These are phyloP conservation scores for Trifolium pratense DNA, from an alignment of 306 rosid genomes.

Conservation along the genomic window DNA sequence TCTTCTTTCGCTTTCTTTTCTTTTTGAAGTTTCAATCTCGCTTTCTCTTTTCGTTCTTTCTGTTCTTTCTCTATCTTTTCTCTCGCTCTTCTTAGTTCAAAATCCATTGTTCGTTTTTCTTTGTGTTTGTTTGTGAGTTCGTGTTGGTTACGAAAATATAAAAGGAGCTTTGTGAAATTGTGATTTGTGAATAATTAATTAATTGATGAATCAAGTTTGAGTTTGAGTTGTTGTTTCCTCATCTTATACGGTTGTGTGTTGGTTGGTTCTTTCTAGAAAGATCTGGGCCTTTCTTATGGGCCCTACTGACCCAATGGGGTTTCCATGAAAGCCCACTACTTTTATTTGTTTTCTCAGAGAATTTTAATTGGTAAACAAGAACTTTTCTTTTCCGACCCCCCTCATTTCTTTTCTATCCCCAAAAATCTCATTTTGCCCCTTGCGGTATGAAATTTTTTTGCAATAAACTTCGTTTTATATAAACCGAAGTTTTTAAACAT, in stretches of 20 bases:
- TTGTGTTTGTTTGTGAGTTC: conserved; percentile 33
- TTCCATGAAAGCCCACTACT: background rate
- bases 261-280: background rate
- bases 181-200: background rate
- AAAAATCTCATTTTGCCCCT: no score
- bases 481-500: no score
- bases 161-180: background rate
- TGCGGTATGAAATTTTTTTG: no score
- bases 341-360: no score
- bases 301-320: background rate
- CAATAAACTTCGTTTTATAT: no score
- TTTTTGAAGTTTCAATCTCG: conserved; percentile 55
- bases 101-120: conserved; percentile 65
- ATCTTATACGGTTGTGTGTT: no score
- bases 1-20: conserved; percentile 79
- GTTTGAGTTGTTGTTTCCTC: background rate
- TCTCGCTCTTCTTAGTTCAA: conserved; percentile 85
- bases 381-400: no score
- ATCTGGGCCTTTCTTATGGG: background rate
- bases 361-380: no score
- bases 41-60: conserved; percentile 60
- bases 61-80: conserved; percentile 95
- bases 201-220: background rate
- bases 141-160: conserved; percentile 35
- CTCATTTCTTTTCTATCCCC: no score